Percentiles rank a stretch among this genome's conserved stretches.
phyloP scores from a whole-genome alignment of 2,329 filamentous ascomycete species.

The Epichloe baconii region DNA sequence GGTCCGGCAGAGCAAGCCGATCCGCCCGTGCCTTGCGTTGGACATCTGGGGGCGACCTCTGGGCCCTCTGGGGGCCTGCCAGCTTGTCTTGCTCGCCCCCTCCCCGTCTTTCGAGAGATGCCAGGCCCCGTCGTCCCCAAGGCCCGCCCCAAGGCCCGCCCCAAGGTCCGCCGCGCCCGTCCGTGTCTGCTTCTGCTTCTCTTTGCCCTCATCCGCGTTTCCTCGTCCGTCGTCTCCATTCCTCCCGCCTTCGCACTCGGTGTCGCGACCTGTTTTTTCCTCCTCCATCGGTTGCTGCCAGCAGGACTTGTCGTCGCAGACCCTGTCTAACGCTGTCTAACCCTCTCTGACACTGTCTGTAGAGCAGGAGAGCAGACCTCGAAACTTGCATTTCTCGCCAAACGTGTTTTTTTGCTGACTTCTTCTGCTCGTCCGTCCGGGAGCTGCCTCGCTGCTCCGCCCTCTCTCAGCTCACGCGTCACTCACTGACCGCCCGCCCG shows the following conservation, averaged over 20 bases:
- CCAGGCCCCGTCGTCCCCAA: conserved; percentile 1
- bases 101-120: conserved; percentile 4
- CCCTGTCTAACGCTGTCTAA: no score
- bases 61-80: neutral
- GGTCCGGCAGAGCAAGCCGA: conserved; percentile 4
- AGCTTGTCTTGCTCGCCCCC: conserved; percentile 1
- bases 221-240: neutral
- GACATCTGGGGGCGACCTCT: neutral
- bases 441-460: conserved; percentile 1
- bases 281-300: neutral
- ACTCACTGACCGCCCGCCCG: neutral
- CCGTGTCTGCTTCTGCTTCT: conserved; percentile 5
- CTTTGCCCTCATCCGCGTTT: conserved; percentile 4
- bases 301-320: no score
- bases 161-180: conserved; percentile 6
- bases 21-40: conserved; percentile 7
- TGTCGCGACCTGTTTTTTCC: conserved; percentile 1
- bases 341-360: no score
- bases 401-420: neutral
- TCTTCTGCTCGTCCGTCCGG: neutral
- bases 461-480: conserved; percentile 1
- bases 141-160: neutral
- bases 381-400: neutral
- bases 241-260: neutral
- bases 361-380: no score